Conservation (phyloP, 768 basidiomycete species). For the Boletus tylopilopsis region DNA sequence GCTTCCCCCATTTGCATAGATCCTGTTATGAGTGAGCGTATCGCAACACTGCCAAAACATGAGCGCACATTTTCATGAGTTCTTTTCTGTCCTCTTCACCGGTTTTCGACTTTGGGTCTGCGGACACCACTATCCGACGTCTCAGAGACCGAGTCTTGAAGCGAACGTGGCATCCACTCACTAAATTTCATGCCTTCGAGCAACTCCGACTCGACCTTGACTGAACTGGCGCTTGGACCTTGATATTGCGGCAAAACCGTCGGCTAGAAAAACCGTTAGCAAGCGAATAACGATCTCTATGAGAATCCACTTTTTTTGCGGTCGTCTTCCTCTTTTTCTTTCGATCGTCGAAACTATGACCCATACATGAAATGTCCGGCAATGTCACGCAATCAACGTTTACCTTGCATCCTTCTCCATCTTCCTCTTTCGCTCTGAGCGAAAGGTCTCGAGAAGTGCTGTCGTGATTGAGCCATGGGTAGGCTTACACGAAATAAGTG, state of each 20-base stretch:
- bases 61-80: conserved; percentile 58
- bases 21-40: conserved; percentile 39
- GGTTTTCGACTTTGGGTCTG: conserved; percentile 68
- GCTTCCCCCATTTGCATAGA: conserved; percentile 65
- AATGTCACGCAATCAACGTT: conserved; percentile 1
- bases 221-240: conserved; percentile 58
- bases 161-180: conserved; percentile 34
- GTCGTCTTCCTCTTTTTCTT: conserved; percentile 29
- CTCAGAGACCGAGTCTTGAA: neutral
- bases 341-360: conserved; percentile 30
- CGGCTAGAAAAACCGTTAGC: conserved; percentile 35
- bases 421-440: conserved; percentile 69
- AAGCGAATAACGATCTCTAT: neutral
- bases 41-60: neutral
- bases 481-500: neutral
- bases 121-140: conserved; percentile 55
- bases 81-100: conserved; percentile 67
- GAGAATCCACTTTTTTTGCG: conserved; percentile 25
- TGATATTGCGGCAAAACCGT: conserved; percentile 61
- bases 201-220: conserved; percentile 57
- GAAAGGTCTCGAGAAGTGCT: conserved; percentile 61
- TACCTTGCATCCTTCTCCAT: conserved; percentile 60
- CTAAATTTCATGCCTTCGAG: conserved; percentile 80
- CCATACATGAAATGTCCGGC: neutral
- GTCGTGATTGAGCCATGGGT: neutral